Conservation (phyloP, 352 stramenopile species). For the Globisporangium middletonii region DNA sequence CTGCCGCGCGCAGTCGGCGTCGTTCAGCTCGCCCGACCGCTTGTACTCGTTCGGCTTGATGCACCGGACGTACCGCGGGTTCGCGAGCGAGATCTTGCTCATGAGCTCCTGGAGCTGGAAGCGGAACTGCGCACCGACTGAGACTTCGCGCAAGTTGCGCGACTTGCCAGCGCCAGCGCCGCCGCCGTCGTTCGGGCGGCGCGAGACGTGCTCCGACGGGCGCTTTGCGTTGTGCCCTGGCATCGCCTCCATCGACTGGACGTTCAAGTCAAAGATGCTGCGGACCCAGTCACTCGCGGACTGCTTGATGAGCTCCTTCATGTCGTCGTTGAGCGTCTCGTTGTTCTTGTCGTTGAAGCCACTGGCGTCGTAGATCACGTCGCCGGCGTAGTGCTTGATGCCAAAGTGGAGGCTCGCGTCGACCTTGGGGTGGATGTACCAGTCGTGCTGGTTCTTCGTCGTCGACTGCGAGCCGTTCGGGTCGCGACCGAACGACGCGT, state of each 20-base stretch:
- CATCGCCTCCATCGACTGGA: constrained; percentile 82
- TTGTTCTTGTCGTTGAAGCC: constrained; percentile 99
- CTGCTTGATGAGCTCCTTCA: constrained; percentile 90
- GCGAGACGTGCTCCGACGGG: constrained; percentile 52
- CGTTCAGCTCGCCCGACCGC: constrained; percentile 68
- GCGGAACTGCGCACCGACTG: constrained; percentile 84
- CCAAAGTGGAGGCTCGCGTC: constrained; percentile 85
- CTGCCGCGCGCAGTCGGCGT: constrained; percentile 77
- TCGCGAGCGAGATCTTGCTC: constrained; percentile 84
- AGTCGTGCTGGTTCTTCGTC: constrained; percentile 80
- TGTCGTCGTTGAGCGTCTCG: constrained; percentile 94
- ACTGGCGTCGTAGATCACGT: constrained; percentile 96
- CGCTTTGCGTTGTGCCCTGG: constrained; percentile 64
- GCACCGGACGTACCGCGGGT: constrained; percentile 85
- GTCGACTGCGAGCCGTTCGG: constrained; percentile 34
- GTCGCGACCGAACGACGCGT: constrained; percentile 74
- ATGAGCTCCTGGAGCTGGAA: constrained; percentile 88
- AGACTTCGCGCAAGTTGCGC: constrained; percentile 81
- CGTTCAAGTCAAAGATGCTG: constrained; percentile 81
- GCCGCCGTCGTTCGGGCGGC: constrained; percentile 42
- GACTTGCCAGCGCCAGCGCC: constrained; percentile 53
- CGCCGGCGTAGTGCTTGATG: constrained; percentile 89
- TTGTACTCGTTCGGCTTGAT: constrained; percentile 89
- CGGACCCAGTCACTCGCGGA: constrained; percentile 79
- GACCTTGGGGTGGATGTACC: constrained; percentile 89